Evolutionary conservation across 2,329 filamentous ascomycete species (phyloP).

Genomic region (Ophioceras dolichostomum): DNA sequence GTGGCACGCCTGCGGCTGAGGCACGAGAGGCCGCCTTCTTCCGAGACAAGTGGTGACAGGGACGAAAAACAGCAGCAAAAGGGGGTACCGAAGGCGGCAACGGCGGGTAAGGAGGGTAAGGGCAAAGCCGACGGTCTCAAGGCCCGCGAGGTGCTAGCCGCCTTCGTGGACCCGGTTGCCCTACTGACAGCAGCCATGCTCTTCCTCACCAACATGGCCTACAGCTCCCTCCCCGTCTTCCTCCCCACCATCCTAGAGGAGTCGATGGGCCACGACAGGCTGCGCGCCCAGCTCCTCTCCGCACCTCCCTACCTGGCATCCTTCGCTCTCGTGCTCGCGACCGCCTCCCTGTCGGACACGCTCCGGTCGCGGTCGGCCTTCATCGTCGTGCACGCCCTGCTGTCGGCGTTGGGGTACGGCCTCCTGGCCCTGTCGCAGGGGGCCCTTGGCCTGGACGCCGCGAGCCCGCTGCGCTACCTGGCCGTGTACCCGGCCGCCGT

Average conservation of each 20-base stretch:
- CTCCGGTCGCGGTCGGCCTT: constrained; percentile 48
- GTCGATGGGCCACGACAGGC: constrained; percentile 59
- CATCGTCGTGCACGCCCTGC: constrained; percentile 55
- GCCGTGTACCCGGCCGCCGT: constrained; percentile 67
- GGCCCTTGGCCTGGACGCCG: constrained; percentile 20
- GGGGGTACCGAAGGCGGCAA: constrained; percentile 6
- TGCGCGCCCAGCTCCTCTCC: constrained; percentile 63
- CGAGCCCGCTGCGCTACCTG: constrained; percentile 48
- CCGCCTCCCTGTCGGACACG: constrained; percentile 61
- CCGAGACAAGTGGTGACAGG: constrained; percentile 13
- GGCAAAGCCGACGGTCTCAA: constrained; percentile 26
- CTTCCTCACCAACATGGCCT: constrained; percentile 79
- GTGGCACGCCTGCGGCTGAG: constrained; percentile 60
- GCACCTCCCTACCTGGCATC: constrained; percentile 72
- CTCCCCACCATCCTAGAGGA: constrained; percentile 64
- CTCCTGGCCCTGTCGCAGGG: constrained; percentile 42
- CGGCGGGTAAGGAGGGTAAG: neutral
- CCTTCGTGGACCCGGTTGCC: constrained; percentile 52
- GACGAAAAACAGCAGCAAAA: constrained; percentile 2
- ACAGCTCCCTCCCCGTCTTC: constrained; percentile 79
- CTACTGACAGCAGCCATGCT: constrained; percentile 75
- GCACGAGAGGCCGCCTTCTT: constrained; percentile 25
- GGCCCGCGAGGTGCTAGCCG: constrained; percentile 42
- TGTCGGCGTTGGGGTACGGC: constrained; percentile 47
- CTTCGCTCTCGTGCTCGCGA: constrained; percentile 59